These are phyloP conservation scores for Chrysanthemum lavandulifolium DNA, from an alignment of 129 eudicot genomes.

Conservation along the genomic window DNA sequence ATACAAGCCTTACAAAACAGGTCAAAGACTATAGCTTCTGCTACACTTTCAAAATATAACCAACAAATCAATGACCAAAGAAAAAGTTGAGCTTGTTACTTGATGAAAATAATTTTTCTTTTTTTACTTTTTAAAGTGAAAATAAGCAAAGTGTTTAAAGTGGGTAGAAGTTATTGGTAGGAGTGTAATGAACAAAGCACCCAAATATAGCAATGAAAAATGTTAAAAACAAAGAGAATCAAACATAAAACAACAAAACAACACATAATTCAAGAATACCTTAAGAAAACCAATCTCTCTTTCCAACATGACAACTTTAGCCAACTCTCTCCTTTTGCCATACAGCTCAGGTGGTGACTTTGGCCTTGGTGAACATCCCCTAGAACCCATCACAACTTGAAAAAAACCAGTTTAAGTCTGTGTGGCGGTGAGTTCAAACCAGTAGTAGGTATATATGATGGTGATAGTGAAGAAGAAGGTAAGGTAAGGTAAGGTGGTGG, in stretches of 20 bases:
- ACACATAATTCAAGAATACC: slow-evolving; percentile 33
- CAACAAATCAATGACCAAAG: no score
- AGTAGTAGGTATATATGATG: not conserved
- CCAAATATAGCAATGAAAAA: slow-evolving; percentile 21
- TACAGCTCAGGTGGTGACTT: slow-evolving; percentile 91
- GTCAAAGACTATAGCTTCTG: no score
- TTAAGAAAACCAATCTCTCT: slow-evolving; percentile 78
- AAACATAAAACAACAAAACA: not conserved
- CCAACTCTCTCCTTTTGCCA: slow-evolving; percentile 79
- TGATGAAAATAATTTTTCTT: no score
- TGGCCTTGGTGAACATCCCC: slow-evolving; percentile 39
- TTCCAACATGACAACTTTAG: slow-evolving; percentile 67
- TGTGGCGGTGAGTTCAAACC: not conserved
- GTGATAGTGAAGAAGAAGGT: not conserved
- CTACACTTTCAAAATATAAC: no score
- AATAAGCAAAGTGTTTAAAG: no score
- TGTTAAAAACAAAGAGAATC: not conserved
- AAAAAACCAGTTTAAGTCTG: no score
- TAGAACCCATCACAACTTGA: slow-evolving; percentile 13
- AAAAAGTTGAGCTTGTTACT: no score
- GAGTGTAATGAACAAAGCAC: not conserved
- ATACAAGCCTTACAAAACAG: no score
- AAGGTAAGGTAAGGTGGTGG: not conserved
- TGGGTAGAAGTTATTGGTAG: not conserved
- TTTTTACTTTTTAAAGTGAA: no score